phyloP scores from a whole-genome alignment of 2,329 filamentous ascomycete genomes.

The Elsinoe fawcettii region DNA sequence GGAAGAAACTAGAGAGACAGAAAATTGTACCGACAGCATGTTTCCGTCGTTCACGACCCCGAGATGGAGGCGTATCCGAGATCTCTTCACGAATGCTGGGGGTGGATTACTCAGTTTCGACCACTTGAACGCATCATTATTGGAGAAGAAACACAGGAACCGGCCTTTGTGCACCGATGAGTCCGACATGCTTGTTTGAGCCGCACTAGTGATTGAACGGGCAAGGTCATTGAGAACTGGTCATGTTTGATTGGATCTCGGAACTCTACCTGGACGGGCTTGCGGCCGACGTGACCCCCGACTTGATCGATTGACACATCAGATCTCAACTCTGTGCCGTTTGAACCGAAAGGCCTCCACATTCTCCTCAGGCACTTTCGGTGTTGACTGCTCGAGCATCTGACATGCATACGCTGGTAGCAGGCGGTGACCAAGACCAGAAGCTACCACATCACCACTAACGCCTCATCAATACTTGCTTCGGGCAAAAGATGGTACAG shows the following conservation, averaged over 20 bases:
- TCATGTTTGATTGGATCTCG: background rate
- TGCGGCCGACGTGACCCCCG: background rate
- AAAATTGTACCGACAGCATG: background rate
- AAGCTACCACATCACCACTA: no score
- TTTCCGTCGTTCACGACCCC: conserved; percentile 2
- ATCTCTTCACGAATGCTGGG: background rate
- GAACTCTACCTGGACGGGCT: background rate
- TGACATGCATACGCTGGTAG: background rate
- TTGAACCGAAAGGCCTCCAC: background rate
- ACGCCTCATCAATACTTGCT: no score
- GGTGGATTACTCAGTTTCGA: background rate
- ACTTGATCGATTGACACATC: background rate
- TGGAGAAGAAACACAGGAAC: background rate
- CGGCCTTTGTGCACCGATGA: background rate
- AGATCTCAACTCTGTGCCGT: conserved; percentile 6
- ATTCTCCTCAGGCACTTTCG: background rate
- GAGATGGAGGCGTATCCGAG: background rate
- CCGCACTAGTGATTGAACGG: conserved; percentile 9
- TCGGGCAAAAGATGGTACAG: no score
- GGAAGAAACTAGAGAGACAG: background rate
- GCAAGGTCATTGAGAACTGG: background rate
- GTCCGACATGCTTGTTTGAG: background rate
- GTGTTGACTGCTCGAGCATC: background rate
- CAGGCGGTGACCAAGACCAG: no score
- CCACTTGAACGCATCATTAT: conserved; percentile 3